Base-by-base conservation (phyloP, 805 yeast species). In the Kluyveromyces dobzhanskii region DNA sequence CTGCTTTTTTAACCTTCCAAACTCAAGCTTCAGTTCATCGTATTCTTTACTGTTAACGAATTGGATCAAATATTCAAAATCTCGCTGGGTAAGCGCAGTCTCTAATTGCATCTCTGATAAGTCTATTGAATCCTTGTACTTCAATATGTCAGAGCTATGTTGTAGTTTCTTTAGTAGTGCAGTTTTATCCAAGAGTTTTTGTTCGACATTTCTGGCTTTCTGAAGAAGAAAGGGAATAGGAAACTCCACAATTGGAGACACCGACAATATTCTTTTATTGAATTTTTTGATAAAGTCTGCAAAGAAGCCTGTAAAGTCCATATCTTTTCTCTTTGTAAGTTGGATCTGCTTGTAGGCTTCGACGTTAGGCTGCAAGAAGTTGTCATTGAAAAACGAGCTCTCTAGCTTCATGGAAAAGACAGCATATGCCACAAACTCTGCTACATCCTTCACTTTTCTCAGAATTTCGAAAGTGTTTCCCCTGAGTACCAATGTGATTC, bases 401-500 rank as follows among this genome's bases (percentile, higher is more conserved):
- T 92, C 99, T 40, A 88, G 71, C 50, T 78, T 79, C 31, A 86
- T 67, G 49, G 88, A 86, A 54, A 82, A 76, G n/a, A 78, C 73
- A 0, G 81, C 83, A 34, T 84, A 82, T 1, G 84, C 72, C 76
- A 88, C 71, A 41, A 90, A 80, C 47, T 85, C 94, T 3, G 83
- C 69, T 2, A 87, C 81, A 38, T 80, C 78, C 56, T 92, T 92
- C 17, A 88, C 71, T 38, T 76, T 75, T 38, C 76, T 67, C 40
- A 90, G 61, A 0, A 69, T 53, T 2, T 76, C 81, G 37, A 71
- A 75, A 47, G 73, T 71, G 1, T 77, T 81, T 2, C 97, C 98
- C 39, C 97, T 66, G n/a, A 92, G 58, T 11, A 85, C 66, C n/a
- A 90, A 73, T 0, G 97, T 87, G 28, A 88, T 80, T 0, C 98